Conservation (phyloP, 139 green algal genomes). For the Zygnema cylindricum region DNA sequence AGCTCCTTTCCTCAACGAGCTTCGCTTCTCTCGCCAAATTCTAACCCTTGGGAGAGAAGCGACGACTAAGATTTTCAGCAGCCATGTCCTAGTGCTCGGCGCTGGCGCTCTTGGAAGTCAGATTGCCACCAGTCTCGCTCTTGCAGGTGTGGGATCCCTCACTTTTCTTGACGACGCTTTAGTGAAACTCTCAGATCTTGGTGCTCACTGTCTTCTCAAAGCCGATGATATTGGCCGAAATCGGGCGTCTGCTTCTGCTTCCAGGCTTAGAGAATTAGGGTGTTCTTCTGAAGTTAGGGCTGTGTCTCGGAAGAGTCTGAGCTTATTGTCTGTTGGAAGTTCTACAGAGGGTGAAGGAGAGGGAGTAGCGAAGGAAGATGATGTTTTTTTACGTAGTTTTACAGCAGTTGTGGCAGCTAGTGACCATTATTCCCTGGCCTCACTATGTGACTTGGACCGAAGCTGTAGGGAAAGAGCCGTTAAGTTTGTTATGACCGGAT, state of each 20-base stretch:
- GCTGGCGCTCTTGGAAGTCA: constrained; percentile 7
- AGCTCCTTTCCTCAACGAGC: constrained; percentile 24
- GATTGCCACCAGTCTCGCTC: neutral
- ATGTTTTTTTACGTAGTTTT: neutral
- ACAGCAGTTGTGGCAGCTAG: constrained; percentile 3
- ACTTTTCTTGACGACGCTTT: neutral
- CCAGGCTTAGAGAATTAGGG: neutral
- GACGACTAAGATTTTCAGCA: neutral
- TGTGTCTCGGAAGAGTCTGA: neutral
- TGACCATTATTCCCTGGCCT: neutral
- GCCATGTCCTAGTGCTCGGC: neutral
- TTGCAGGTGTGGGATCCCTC: neutral
- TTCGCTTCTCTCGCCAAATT: constrained; percentile 36
- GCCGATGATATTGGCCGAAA: constrained; percentile 1
- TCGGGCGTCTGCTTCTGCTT: neutral
- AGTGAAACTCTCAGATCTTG: constrained; percentile 14
- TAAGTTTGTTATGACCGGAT: constrained; percentile 6
- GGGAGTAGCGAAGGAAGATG: neutral
- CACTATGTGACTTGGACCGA: neutral
- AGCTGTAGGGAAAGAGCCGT: constrained; percentile 7
- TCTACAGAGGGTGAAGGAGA: neutral
- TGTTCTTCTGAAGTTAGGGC: neutral
- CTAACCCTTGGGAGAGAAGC: constrained; percentile 14
- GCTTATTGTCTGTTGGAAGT: neutral
- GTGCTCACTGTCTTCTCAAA: constrained; percentile 18